Evolutionary conservation across 2,329 filamentous ascomycete genomes (phyloP).

Genomic region (Akanthomyces uredinophilus): DNA sequence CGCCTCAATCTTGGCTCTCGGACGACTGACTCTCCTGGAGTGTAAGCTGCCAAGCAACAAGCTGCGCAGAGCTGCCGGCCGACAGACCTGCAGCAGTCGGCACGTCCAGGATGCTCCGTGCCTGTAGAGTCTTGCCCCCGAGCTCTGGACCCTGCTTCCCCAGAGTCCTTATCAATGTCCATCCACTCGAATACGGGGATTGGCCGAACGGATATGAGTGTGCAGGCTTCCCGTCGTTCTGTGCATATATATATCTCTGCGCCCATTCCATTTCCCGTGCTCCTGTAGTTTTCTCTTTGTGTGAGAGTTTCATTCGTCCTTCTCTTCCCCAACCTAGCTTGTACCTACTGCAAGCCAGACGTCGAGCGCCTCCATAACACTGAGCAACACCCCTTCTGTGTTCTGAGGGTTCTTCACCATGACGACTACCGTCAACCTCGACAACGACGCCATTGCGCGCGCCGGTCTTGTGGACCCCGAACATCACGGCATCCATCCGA

Average conservation of each 20-base stretch:
- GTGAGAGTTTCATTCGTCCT: not conserved
- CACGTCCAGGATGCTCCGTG: not conserved
- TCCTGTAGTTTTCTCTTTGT: not conserved
- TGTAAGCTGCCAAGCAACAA: not conserved
- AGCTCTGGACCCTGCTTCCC: slow-evolving; percentile 10
- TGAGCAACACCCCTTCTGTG: not conserved
- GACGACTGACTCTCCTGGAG: not conserved
- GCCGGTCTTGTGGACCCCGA: slow-evolving; percentile 34
- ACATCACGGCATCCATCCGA: slow-evolving; percentile 23
- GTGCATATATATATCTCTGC: slow-evolving; percentile 2
- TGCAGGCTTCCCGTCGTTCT: not conserved
- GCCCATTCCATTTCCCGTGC: not conserved
- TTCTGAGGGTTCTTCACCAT: slow-evolving; percentile 22
- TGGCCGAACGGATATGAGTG: not conserved
- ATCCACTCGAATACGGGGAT: not conserved
- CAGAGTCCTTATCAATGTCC: slow-evolving; percentile 6
- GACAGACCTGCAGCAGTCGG: not conserved
- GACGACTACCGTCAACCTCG: slow-evolving; percentile 31
- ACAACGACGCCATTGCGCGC: slow-evolving; percentile 32
- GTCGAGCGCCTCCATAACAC: not conserved
- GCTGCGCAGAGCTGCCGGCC: not conserved
- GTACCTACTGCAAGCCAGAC: not conserved
- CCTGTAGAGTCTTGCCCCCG: not conserved
- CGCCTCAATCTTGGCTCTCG: slow-evolving; percentile 19
- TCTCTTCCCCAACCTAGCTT: not conserved